A percentile compares a stretch with the other conserved stretches of the same genome.
phyloP scores from a whole-genome alignment of 106 monocot species.

The Agapanthus africanus region DNA sequence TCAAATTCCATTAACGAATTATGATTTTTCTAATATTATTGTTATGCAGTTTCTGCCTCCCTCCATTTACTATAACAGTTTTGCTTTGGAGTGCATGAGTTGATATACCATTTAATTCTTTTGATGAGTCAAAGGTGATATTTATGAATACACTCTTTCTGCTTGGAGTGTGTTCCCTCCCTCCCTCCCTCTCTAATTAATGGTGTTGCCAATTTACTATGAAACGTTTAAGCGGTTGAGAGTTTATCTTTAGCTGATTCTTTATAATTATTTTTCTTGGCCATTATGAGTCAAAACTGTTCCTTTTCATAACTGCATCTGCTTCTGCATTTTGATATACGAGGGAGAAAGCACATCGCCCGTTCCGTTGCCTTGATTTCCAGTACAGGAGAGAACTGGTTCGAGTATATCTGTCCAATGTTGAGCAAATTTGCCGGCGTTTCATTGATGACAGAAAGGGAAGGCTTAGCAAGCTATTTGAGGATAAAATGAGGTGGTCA shows the following conservation, averaged over 20 bases:
- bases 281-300: conserved; percentile 3
- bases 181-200: neutral
- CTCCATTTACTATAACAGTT: neutral
- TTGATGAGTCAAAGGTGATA: neutral
- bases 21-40: no score
- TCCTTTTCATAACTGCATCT: no score
- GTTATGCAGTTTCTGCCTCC: neutral
- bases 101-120: neutral
- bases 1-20: no score
- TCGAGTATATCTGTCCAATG: conserved; percentile 69
- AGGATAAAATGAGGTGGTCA: conserved; percentile 80
- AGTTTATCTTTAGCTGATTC: neutral
- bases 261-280: neutral
- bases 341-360: conserved; percentile 83
- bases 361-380: conserved; percentile 85
- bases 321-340: conserved; percentile 3
- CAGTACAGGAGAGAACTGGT: conserved; percentile 82
- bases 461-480: conserved; percentile 61
- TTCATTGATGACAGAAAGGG: conserved; percentile 65
- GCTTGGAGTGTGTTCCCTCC: no score
- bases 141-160: neutral
- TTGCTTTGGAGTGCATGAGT: neutral
- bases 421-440: conserved; percentile 71
- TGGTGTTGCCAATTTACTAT: neutral
- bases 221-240: neutral